Conservation (phyloP, 1,139 yeast species). For the Yamadazyma friedrichii region DNA sequence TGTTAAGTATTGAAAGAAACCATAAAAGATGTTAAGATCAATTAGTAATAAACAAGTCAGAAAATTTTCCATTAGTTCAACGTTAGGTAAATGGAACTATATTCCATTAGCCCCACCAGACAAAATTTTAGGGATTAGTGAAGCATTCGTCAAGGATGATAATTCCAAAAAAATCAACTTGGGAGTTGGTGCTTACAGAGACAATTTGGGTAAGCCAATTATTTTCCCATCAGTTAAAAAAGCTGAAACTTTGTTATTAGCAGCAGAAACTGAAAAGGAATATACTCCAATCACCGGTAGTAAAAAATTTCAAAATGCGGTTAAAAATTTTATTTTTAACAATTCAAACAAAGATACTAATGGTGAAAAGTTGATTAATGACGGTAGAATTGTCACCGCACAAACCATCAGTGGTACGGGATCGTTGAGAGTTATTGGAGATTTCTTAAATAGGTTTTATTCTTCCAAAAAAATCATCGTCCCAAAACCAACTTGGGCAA, state of each 20-base stretch:
- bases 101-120: conserved; percentile 70
- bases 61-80: conserved; percentile 13
- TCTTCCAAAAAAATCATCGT: conserved; percentile 47
- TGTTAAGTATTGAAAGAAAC: not conserved
- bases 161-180: conserved; percentile 45
- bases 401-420: conserved; percentile 66
- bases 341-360: conserved; percentile 47
- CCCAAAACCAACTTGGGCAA: conserved; percentile 78
- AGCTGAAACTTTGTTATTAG: conserved; percentile 42
- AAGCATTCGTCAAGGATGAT: conserved; percentile 44
- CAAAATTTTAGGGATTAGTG: conserved; percentile 68
- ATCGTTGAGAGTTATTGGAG: conserved; percentile 55
- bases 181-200: conserved; percentile 54
- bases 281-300: conserved; percentile 57
- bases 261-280: conserved; percentile 51
- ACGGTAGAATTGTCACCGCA: conserved; percentile 50
- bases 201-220: conserved; percentile 46
- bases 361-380: conserved; percentile 47
- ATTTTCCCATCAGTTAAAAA: conserved; percentile 48
- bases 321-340: conserved; percentile 51
- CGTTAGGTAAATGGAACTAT: conserved; percentile 34
- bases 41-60: conserved; percentile 7
- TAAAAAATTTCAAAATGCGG: conserved; percentile 46
- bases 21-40: not conserved
- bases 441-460: conserved; percentile 50